Percentiles rank a stretch among this genome's conserved stretches.
Conservation (phyloP, 169 alveolate genomes). For the Fabrea salina region DNA sequence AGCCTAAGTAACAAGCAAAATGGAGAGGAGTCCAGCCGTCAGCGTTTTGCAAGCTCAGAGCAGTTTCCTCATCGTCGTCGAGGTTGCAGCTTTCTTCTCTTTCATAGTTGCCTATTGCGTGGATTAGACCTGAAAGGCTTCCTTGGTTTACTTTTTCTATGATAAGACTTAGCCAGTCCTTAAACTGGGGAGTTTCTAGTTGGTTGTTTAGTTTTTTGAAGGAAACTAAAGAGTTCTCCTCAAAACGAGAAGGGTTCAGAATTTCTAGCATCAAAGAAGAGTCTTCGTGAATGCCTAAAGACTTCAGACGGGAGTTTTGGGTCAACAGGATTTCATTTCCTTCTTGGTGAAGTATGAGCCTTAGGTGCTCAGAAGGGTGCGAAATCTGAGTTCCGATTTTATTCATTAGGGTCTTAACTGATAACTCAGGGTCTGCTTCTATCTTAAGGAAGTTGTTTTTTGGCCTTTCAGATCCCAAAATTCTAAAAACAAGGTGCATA, state of each 20-base stretch:
- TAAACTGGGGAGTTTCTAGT: neutral
- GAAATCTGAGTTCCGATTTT: no score
- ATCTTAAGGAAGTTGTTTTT: no score
- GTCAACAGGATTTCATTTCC: neutral
- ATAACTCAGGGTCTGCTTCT: no score
- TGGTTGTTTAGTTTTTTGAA: neutral
- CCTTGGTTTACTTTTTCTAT: neutral
- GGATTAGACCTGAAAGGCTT: neutral
- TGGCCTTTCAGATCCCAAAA: no score
- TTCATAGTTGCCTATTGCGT: neutral
- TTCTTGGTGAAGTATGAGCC: neutral
- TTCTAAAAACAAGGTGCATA: no score
- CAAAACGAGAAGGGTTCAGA: neutral
- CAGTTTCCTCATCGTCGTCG: neutral
- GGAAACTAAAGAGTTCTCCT: neutral
- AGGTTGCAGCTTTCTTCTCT: neutral
- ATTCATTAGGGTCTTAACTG: no score
- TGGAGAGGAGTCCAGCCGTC: slow-evolving; percentile 15
- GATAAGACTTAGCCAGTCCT: neutral
- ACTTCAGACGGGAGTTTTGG: neutral
- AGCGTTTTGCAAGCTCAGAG: neutral
- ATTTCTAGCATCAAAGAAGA: neutral
- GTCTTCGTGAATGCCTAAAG: neutral
- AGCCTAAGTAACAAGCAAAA: neutral
- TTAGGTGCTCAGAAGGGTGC: neutral